A percentile compares a stretch with the other conserved stretches of the same genome.
These are phyloP conservation scores for Gyromitra esculenta DNA, from an alignment of 2,329 filamentous ascomycete species.

Conservation along the genomic window DNA sequence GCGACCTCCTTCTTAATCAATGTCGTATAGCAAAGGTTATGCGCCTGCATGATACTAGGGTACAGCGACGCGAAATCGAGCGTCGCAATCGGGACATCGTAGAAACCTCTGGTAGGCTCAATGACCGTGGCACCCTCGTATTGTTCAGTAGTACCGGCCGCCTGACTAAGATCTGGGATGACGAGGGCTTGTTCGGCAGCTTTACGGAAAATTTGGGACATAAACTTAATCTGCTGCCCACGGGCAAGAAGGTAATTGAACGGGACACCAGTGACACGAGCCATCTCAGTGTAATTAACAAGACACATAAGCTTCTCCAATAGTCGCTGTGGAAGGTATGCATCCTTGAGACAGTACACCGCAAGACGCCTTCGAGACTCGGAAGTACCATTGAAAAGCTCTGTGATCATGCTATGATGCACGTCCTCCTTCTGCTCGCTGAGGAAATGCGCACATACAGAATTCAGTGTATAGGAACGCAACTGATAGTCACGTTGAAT, in stretches of 20 bases:
- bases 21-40: conserved; percentile 98
- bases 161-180: conserved; percentile 80
- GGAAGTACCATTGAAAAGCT: conserved; percentile 93
- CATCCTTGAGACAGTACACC: conserved; percentile 97
- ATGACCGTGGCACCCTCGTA: conserved; percentile 99
- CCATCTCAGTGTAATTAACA: conserved; percentile 99
- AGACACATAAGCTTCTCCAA: conserved; percentile 98
- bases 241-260: conserved; percentile 93
- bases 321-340: conserved; percentile 89
- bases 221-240: conserved; percentile 96
- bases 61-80: conserved; percentile 99
- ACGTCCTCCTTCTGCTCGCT: conserved; percentile 99
- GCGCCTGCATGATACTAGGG: conserved; percentile 97
- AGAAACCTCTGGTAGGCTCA: conserved; percentile 91
- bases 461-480: conserved; percentile 96
- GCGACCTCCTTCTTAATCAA: conserved; percentile 80
- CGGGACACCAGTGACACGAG: conserved; percentile 96
- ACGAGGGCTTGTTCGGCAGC: conserved; percentile 92
- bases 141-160: conserved; percentile 72
- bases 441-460: conserved; percentile 91
- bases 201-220: conserved; percentile 96
- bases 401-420: conserved; percentile 98
- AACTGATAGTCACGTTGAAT: conserved; percentile 95
- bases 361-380: conserved; percentile 91
- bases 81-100: conserved; percentile 92